A percentile compares a stretch with the other conserved stretches of the same genome.
Conservation (phyloP, 805 yeast species). For the Kazachstania psychrophila region DNA sequence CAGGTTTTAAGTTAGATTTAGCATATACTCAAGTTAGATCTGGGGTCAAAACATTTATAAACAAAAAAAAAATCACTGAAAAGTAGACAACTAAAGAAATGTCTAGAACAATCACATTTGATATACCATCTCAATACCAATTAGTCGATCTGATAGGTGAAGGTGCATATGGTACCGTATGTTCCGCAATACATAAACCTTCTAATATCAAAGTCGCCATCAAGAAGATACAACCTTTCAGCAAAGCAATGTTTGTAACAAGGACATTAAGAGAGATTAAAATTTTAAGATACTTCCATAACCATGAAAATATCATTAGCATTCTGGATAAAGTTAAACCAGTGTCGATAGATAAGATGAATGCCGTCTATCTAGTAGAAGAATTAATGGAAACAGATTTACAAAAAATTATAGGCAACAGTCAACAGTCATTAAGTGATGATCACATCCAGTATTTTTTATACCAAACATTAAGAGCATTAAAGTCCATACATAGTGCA, state of each 20-base stretch:
- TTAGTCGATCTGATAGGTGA: slow-evolving; percentile 58
- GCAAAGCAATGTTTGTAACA: slow-evolving; percentile 53
- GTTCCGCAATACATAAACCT: slow-evolving; percentile 55
- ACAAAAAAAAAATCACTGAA: too few relatives aligned
- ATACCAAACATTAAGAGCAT: slow-evolving; percentile 61
- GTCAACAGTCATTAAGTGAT: slow-evolving; percentile 37
- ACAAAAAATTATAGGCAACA: slow-evolving; percentile 49
- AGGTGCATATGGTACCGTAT: slow-evolving; percentile 78
- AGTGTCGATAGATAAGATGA: slow-evolving; percentile 43
- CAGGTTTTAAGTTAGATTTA: too few relatives aligned
- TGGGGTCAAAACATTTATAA: too few relatives aligned
- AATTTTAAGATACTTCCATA: slow-evolving; percentile 50
- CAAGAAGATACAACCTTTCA: slow-evolving; percentile 66
- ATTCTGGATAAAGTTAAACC: slow-evolving; percentile 63
- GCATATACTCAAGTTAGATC: too few relatives aligned
- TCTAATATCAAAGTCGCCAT: slow-evolving; percentile 61
- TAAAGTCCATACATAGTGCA: slow-evolving; percentile 63
- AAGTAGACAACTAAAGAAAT: slow-evolving; percentile 8
- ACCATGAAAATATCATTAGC: slow-evolving; percentile 65
- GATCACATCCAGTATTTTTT: slow-evolving; percentile 64
- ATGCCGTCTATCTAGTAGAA: slow-evolving; percentile 67
- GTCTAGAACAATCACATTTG: slow-evolving; percentile 48
- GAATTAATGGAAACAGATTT: slow-evolving; percentile 73
- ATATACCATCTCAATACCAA: slow-evolving; percentile 53
- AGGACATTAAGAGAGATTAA: slow-evolving; percentile 66